phyloP scores from a whole-genome alignment of 768 basidiomycete genomes.

The Pulveroboletus frians region DNA sequence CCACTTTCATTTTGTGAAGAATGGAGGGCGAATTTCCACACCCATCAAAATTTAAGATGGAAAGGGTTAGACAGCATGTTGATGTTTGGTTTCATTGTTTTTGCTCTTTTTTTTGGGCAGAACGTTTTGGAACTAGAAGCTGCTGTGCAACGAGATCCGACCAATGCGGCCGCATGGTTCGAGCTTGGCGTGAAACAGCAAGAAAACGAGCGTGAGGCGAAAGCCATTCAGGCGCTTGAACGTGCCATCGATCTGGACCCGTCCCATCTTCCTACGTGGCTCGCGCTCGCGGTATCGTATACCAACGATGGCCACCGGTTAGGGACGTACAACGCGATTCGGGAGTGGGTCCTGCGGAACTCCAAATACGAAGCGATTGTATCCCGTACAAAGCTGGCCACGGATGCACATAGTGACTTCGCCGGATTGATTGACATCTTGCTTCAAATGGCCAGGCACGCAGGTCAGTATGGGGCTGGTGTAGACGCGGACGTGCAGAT shows the following conservation, averaged over 20 bases:
- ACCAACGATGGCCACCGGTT: conserved; percentile 82
- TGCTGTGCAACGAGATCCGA: conserved; percentile 71
- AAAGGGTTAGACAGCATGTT: conserved; percentile 11
- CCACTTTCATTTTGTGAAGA: conserved; percentile 9
- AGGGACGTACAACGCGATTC: conserved; percentile 74
- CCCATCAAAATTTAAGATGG: neutral
- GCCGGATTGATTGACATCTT: conserved; percentile 64
- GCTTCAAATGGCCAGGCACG: conserved; percentile 69
- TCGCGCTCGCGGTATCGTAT: conserved; percentile 84
- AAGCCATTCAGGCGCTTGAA: conserved; percentile 80
- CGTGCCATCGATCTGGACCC: conserved; percentile 81
- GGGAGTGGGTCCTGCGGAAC: conserved; percentile 75
- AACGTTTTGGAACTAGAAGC: conserved; percentile 88
- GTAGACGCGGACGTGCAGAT: conserved; percentile 96
- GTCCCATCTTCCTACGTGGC: conserved; percentile 70
- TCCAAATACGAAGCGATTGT: conserved; percentile 45
- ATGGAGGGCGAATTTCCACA: conserved; percentile 7
- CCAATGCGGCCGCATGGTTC: conserved; percentile 75
- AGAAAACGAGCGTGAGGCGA: conserved; percentile 91
- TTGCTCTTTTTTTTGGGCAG: conserved; percentile 38
- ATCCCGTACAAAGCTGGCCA: conserved; percentile 29
- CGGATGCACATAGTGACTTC: conserved; percentile 32
- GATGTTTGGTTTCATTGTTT: conserved; percentile 4
- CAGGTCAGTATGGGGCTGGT: conserved; percentile 40
- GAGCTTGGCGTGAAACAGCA: conserved; percentile 95